A percentile compares a stretch with the other conserved stretches of the same genome.
phyloP scores from a whole-genome alignment of 2,329 filamentous ascomycete genomes.

The Stagonosporopsis rhizophila region DNA sequence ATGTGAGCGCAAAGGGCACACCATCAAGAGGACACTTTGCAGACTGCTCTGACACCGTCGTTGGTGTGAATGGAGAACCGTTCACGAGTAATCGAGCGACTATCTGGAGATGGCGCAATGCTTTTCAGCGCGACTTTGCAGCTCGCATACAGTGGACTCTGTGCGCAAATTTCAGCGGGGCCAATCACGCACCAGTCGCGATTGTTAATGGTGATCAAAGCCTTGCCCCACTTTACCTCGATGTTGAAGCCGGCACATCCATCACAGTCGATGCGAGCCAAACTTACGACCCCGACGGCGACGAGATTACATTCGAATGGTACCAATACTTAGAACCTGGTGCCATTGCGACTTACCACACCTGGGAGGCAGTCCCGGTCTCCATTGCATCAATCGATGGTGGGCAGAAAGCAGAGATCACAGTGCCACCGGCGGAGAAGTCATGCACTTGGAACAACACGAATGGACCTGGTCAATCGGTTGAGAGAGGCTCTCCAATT shows the following conservation, averaged over 20 bases:
- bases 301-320: slow-evolving; percentile 25
- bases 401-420: no score
- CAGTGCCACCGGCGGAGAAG: no score
- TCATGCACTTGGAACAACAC: no score
- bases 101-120: slow-evolving; percentile 54
- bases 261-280: slow-evolving; percentile 20
- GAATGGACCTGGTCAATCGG: no score
- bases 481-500: no score
- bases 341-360: not conserved
- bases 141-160: slow-evolving; percentile 51
- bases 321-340: not conserved
- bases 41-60: not conserved
- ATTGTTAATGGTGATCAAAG: slow-evolving; percentile 20
- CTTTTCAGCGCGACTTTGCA: slow-evolving; percentile 54
- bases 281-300: slow-evolving; percentile 28
- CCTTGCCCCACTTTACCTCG: slow-evolving; percentile 6
- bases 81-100: slow-evolving; percentile 46
- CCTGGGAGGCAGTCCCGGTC: not conserved
- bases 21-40: not conserved
- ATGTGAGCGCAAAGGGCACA: not conserved
- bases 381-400: no score
- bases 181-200: slow-evolving; percentile 26
- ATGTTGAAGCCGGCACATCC: slow-evolving; percentile 12
- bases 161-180: slow-evolving; percentile 20
- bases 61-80: slow-evolving; percentile 20